phyloP scores from a whole-genome alignment of 805 yeast genomes.

The Wickerhamiella allomyrinae region DNA sequence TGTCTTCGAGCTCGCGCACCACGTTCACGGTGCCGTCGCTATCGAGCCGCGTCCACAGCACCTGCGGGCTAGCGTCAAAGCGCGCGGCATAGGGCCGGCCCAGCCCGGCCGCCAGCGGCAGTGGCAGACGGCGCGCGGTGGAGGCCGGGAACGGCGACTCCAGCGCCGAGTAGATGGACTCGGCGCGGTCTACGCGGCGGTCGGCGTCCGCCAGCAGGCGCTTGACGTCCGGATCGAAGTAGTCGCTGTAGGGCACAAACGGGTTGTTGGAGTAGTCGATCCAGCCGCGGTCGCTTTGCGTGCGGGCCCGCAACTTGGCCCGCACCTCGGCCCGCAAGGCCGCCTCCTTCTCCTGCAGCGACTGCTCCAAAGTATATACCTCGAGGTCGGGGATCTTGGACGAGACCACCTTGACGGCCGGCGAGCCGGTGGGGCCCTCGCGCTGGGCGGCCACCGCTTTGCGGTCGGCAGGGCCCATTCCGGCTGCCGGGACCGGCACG shows the following conservation, averaged over 20 bases:
- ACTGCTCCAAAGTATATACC: slow-evolving; percentile 63
- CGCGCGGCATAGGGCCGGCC: slow-evolving; percentile 19
- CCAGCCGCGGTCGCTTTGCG: slow-evolving; percentile 57
- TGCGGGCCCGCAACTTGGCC: slow-evolving; percentile 60
- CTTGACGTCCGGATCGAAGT: slow-evolving; percentile 36
- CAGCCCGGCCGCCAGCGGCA: slow-evolving; percentile 19
- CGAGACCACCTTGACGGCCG: slow-evolving; percentile 72
- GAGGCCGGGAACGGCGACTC: slow-evolving; percentile 31
- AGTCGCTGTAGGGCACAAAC: slow-evolving; percentile 63
- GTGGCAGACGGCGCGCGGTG: slow-evolving; percentile 25
- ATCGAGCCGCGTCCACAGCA: slow-evolving; percentile 10
- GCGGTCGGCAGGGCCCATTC: slow-evolving; percentile 8
- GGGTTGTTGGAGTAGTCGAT: slow-evolving; percentile 80
- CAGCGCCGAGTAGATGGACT: slow-evolving; percentile 69
- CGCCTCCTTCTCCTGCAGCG: slow-evolving; percentile 58
- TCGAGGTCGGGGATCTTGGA: slow-evolving; percentile 91
- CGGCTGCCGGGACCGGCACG: slow-evolving; percentile 7
- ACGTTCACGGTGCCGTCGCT: slow-evolving; percentile 11
- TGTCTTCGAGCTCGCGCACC: slow-evolving; percentile 4
- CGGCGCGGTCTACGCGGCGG: slow-evolving; percentile 32
- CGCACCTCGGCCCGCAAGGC: slow-evolving; percentile 73
- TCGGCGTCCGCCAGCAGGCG: slow-evolving; percentile 4
- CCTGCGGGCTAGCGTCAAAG: slow-evolving; percentile 17
- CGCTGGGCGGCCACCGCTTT: slow-evolving; percentile 11
- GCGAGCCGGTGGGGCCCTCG: slow-evolving; percentile 2